Percentiles rank a stretch among this genome's conserved stretches.
These are phyloP conservation scores for Rhodotorula sp. DNA, from an alignment of 1,284 basidiomycete genomes.

Conservation along the genomic window DNA sequence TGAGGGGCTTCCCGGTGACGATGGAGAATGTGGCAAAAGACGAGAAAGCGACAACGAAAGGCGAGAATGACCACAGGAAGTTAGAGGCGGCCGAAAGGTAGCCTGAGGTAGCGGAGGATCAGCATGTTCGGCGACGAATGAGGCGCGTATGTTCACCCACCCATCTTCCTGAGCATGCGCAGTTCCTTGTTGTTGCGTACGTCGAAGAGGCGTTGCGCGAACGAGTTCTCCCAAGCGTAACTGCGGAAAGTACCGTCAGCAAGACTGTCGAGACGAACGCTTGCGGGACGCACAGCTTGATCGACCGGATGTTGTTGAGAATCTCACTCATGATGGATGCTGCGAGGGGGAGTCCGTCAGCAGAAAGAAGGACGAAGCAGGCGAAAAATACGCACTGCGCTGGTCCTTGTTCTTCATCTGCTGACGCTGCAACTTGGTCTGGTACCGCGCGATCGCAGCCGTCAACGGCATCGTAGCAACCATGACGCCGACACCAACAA, in stretches of 20 bases:
- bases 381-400: conserved; percentile 46
- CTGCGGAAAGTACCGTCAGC: conserved; percentile 4
- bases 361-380: background rate
- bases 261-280: background rate
- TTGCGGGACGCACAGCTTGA: conserved; percentile 54
- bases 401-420: conserved; percentile 85
- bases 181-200: conserved; percentile 85
- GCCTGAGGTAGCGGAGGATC: background rate
- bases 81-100: conserved; percentile 41
- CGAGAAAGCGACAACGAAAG: conserved; percentile 75
- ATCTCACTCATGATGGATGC: conserved; percentile 62
- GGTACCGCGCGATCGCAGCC: conserved; percentile 65
- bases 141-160: background rate
- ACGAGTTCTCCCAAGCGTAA: conserved; percentile 74
- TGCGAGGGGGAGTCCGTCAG: background rate
- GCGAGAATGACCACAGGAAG: conserved; percentile 49
- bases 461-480: conserved; percentile 65
- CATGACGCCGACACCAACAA: conserved; percentile 92
- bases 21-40: conserved; percentile 79
- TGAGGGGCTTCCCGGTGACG: conserved; percentile 69
- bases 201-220: conserved; percentile 67
- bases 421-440: conserved; percentile 76
- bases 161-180: conserved; percentile 75
- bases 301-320: conserved; percentile 80
- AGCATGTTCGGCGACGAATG: conserved; percentile 54